These are phyloP conservation scores for Cyberlindnera bimundalis DNA, from an alignment of 805 yeast species.

Conservation along the genomic window DNA sequence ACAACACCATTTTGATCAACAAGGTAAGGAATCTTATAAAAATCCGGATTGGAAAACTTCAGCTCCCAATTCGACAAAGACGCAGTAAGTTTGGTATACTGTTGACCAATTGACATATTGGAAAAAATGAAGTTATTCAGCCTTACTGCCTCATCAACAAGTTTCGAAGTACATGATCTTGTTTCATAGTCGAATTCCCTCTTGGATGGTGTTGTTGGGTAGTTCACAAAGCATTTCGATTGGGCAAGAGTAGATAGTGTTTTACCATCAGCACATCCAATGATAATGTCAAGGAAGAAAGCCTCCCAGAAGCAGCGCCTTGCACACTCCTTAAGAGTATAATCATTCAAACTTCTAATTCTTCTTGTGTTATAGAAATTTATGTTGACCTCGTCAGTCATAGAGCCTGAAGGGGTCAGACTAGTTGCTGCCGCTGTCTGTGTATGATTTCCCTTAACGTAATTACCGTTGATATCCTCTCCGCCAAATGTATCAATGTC, in stretches of 20 bases:
- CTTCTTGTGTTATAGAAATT: slow-evolving; percentile 25
- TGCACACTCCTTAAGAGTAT: slow-evolving; percentile 28
- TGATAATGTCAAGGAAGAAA: slow-evolving; percentile 47
- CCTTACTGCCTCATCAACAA: slow-evolving; percentile 48
- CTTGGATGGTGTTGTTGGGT: slow-evolving; percentile 36
- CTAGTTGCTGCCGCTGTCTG: slow-evolving; percentile 11
- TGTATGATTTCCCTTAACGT: neutral
- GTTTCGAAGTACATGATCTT: slow-evolving; percentile 42
- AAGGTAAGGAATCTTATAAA: slow-evolving; percentile 40
- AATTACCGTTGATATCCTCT: slow-evolving; percentile 27
- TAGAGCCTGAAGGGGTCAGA: slow-evolving; percentile 15
- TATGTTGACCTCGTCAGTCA: slow-evolving; percentile 22
- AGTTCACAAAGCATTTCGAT: slow-evolving; percentile 34
- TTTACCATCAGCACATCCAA: slow-evolving; percentile 52
- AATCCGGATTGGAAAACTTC: slow-evolving; percentile 41
- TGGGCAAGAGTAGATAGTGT: slow-evolving; percentile 39
- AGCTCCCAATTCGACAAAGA: slow-evolving; percentile 50
- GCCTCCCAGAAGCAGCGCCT: slow-evolving; percentile 51
- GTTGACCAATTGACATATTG: slow-evolving; percentile 35
- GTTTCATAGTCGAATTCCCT: slow-evolving; percentile 43
- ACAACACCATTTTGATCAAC: slow-evolving; percentile 41
- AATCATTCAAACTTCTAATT: slow-evolving; percentile 20
- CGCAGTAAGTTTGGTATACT: slow-evolving; percentile 40
- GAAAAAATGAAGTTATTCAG: slow-evolving; percentile 44
- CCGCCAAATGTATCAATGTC: slow-evolving; percentile 31